Evolutionary conservation across 2,329 filamentous ascomycete genomes (phyloP).

Genomic region (Aschersonia sp.): DNA sequence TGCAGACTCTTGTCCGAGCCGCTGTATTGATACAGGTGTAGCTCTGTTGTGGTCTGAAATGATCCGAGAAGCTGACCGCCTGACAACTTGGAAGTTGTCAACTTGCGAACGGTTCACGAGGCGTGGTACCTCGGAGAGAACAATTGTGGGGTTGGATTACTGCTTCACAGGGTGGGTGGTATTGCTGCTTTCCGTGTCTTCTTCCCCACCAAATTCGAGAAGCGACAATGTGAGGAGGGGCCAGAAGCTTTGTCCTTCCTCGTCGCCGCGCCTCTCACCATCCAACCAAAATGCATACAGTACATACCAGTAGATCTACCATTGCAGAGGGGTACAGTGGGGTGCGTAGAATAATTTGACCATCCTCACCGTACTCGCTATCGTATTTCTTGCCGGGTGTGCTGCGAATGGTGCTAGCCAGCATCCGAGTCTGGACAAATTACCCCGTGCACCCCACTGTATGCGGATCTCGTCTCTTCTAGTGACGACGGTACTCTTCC

Average conservation of each 20-base stretch:
- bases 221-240: background rate
- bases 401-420: too few species aligned
- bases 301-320: background rate
- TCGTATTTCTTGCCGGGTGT: too few species aligned
- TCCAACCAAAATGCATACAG: too few species aligned
- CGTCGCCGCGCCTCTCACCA: too few species aligned
- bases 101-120: background rate
- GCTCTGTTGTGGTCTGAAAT: too few species aligned
- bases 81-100: background rate
- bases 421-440: background rate
- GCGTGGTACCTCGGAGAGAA: background rate
- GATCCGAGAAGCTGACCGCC: background rate
- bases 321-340: background rate
- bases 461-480: background rate
- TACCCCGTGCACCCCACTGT: background rate
- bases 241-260: too few species aligned
- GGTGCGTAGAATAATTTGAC: background rate
- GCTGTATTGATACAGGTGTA: too few species aligned
- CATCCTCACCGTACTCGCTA: background rate
- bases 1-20: background rate
- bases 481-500: background rate
- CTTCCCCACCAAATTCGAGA: background rate
- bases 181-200: background rate
- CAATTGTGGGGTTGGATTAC: background rate
- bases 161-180: background rate